A percentile compares a stretch with the other conserved stretches of the same genome.
Conservation (phyloP, 83 land plant species). For the Picea engelmannii region DNA sequence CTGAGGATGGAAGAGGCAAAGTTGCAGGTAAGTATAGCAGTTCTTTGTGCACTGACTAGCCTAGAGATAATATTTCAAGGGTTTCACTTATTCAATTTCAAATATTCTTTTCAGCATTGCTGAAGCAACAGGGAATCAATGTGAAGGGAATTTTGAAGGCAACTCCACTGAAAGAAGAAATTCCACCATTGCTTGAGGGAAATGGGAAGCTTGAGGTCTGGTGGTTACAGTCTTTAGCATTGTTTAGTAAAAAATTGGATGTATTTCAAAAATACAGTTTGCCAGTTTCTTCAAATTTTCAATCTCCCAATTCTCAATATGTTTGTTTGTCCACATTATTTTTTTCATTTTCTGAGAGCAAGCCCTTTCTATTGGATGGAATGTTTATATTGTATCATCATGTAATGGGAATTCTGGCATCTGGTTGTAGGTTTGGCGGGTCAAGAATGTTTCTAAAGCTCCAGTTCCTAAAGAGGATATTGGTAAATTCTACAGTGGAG, state of each 20-base stretch:
- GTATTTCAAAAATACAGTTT: background rate
- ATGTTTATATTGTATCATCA: constrained; percentile 7
- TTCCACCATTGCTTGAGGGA: constrained; percentile 79
- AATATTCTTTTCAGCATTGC: constrained; percentile 50
- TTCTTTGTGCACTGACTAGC: background rate
- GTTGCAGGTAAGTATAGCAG: constrained; percentile 76
- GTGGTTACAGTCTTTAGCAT: background rate
- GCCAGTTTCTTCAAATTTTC: constrained; percentile 5
- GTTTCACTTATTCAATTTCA: background rate
- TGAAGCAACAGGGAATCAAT: constrained; percentile 97
- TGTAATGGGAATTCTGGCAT: background rate
- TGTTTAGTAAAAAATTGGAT: too few species aligned
- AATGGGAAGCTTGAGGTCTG: constrained; percentile 92
- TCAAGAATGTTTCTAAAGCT: constrained; percentile 71
- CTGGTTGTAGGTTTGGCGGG: constrained; percentile 78
- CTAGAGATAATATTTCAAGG: background rate
- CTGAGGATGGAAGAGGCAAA: constrained; percentile 97
- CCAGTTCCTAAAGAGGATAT: constrained; percentile 72
- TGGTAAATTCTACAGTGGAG: constrained; percentile 89
- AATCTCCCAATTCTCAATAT: background rate
- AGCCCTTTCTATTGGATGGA: background rate
- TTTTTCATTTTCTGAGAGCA: too few species aligned
- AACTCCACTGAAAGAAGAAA: constrained; percentile 79
- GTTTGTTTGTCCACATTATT: background rate
- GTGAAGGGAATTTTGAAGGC: constrained; percentile 73